Evolutionary conservation across 768 basidiomycete genomes (phyloP).

Genomic region (Serendipita sp.): DNA sequence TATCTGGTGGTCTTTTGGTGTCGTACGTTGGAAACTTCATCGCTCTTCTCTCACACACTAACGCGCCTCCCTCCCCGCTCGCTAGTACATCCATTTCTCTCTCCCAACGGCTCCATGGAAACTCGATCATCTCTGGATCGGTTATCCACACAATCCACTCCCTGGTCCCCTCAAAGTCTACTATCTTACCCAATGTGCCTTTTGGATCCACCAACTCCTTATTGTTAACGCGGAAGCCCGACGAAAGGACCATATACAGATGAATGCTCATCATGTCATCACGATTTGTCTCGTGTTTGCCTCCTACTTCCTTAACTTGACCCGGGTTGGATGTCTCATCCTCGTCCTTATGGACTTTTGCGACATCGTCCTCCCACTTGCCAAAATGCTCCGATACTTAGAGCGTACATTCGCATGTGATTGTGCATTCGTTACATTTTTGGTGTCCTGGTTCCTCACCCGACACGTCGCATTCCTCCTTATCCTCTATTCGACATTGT

Average conservation of each 20-base stretch:
- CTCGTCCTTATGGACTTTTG: conserved; percentile 89
- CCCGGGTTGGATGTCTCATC: conserved; percentile 75
- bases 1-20: conserved; percentile 55
- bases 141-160: conserved; percentile 69
- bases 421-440: conserved; percentile 58
- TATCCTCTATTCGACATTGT: conserved; percentile 44
- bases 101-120: conserved; percentile 50
- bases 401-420: conserved; percentile 48
- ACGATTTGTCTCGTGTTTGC: conserved; percentile 59
- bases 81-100: conserved; percentile 63
- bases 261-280: conserved; percentile 92
- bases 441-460: conserved; percentile 80
- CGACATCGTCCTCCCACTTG: conserved; percentile 85
- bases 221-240: conserved; percentile 85
- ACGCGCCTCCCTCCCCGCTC: conserved; percentile 8
- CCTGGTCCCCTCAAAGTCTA: conserved; percentile 77
- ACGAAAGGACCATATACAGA: conserved; percentile 85
- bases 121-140: conserved; percentile 51
- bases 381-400: conserved; percentile 91
- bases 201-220: conserved; percentile 83
- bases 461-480: conserved; percentile 68
- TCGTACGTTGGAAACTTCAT: conserved; percentile 40
- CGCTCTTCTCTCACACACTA: neutral
- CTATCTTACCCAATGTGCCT: conserved; percentile 70
- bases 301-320: conserved; percentile 73